These are phyloP conservation scores for Clonostachys rosea DNA, from an alignment of 2,329 filamentous ascomycete genomes.

Conservation along the genomic window DNA sequence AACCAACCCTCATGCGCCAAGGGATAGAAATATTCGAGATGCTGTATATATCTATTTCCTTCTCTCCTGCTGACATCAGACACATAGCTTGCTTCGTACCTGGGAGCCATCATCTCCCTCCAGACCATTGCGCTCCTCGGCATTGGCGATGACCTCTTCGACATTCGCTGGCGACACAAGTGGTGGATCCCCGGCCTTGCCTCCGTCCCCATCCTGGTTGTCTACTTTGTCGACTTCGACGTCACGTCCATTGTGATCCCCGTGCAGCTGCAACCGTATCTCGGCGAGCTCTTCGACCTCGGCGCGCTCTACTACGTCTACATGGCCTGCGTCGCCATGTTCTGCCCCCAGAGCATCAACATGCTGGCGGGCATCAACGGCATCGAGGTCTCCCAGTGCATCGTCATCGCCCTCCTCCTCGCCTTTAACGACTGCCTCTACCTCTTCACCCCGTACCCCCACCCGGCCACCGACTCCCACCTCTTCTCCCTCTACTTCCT, in stretches of 20 bases:
- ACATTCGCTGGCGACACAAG: constrained; percentile 98
- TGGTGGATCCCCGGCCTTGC: constrained; percentile 95
- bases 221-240: constrained; percentile 98
- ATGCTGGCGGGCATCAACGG: constrained; percentile 99
- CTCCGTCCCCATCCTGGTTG: constrained; percentile 85
- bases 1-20: not conserved
- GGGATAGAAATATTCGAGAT: not conserved
- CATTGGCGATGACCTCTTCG: constrained; percentile 92
- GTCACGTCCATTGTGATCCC: constrained; percentile 95
- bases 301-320: constrained; percentile 86
- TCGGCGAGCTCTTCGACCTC: constrained; percentile 82
- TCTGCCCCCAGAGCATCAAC: constrained; percentile 98
- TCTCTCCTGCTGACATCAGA: not conserved
- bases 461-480: constrained; percentile 93
- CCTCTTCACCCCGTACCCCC: constrained; percentile 75
- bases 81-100: constrained; percentile 79
- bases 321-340: constrained; percentile 95
- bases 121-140: constrained; percentile 89
- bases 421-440: constrained; percentile 86
- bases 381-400: constrained; percentile 90
- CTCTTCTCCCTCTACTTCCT: constrained; percentile 94
- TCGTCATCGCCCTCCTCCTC: constrained; percentile 82
- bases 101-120: constrained; percentile 89
- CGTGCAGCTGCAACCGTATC: constrained; percentile 74
- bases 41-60: not conserved